phyloP scores from a whole-genome alignment of 768 basidiomycete species.

The Thelephora aurantiotincta region DNA sequence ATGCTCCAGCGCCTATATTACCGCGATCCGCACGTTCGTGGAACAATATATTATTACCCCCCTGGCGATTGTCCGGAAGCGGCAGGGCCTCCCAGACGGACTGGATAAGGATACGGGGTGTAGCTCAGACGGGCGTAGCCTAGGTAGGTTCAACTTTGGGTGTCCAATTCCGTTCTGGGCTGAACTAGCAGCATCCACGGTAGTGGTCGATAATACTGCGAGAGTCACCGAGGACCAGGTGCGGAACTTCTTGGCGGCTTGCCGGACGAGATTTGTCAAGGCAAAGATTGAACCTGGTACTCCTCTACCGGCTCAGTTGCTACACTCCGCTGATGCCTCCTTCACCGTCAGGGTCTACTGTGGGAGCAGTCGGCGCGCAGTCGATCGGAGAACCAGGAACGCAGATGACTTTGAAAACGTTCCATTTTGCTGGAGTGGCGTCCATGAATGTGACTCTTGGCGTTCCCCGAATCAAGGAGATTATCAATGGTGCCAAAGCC shows the following conservation, averaged over 20 bases:
- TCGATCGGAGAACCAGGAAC: constrained; percentile 99
- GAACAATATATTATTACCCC: constrained; percentile 45
- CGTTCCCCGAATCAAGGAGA: constrained; percentile 99
- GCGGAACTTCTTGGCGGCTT: constrained; percentile 66
- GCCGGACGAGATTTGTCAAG: constrained; percentile 85
- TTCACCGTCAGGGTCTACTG: constrained; percentile 67
- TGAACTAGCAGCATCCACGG: constrained; percentile 2
- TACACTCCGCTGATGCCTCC: neutral
- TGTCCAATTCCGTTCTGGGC: neutral
- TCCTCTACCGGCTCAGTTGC: neutral
- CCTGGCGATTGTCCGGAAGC: constrained; percentile 52
- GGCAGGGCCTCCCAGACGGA: constrained; percentile 76
- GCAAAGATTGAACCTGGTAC: constrained; percentile 92
- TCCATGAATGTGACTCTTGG: constrained; percentile 99
- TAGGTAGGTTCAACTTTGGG: constrained; percentile 41
- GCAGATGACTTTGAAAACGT: constrained; percentile 99
- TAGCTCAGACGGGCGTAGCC: constrained; percentile 65
- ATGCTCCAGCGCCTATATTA: constrained; percentile 59
- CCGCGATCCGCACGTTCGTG: constrained; percentile 60
- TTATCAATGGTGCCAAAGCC: constrained; percentile 95
- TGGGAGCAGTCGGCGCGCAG: constrained; percentile 96
- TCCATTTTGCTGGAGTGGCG: constrained; percentile 99
- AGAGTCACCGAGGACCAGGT: constrained; percentile 83
- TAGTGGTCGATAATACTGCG: constrained; percentile 80
- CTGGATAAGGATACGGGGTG: constrained; percentile 61